phyloP scores from a whole-genome alignment of 345 rosid species.

The Chamaenerion angustifolium region DNA sequence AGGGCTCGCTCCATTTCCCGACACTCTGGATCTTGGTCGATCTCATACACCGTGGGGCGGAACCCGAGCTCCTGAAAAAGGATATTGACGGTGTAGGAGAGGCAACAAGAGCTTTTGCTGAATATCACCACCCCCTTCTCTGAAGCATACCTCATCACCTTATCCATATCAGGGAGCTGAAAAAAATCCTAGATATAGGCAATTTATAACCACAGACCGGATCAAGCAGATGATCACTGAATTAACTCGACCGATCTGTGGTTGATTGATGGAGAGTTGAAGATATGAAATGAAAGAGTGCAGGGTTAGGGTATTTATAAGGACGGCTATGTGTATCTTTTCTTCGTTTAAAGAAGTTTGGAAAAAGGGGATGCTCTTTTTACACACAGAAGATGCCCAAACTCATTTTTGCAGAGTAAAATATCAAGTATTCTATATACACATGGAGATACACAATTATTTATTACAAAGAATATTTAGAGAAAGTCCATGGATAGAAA shows the following conservation, averaged over 20 bases:
- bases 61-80: constrained; percentile 64
- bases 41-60: constrained; percentile 41
- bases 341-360: constrained; percentile 2
- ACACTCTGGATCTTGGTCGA: constrained; percentile 63
- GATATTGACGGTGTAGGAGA: constrained; percentile 58
- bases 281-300: not conserved
- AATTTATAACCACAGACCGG: constrained; percentile 4
- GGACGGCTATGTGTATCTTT: constrained; percentile 1
- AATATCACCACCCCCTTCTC: constrained; percentile 69
- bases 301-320: constrained; percentile 6
- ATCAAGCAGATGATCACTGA: no score
- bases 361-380: constrained; percentile 6
- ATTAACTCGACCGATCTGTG: constrained; percentile 7
- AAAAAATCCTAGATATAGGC: not conserved
- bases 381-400: constrained; percentile 2
- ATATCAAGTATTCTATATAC: no score
- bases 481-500: not conserved
- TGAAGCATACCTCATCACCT: constrained; percentile 45
- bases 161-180: constrained; percentile 26
- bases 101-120: constrained; percentile 77
- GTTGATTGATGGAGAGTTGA: not conserved
- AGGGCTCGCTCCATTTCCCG: constrained; percentile 70
- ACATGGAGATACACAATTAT: no score
- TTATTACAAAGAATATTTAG: not conserved
- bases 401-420: no score